Conservation (phyloP, 768 basidiomycete species). For the Lactarius psammicola region DNA sequence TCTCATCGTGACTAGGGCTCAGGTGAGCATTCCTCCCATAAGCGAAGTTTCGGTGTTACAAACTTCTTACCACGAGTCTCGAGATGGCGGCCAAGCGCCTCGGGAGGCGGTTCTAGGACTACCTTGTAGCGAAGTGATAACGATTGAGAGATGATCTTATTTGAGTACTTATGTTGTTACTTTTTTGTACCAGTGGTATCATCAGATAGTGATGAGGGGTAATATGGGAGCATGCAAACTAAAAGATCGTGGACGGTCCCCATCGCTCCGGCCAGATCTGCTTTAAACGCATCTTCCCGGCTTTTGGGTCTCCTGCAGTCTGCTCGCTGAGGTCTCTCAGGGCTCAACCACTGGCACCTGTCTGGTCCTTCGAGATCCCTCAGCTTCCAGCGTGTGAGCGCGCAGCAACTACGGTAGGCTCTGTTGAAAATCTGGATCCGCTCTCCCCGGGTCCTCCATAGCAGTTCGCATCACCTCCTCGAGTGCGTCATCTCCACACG, state of each 20-base stretch:
- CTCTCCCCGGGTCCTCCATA: too few relatives aligned
- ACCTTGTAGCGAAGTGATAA: slow-evolving; percentile 7
- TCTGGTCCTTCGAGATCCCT: background rate
- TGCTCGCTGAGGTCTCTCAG: background rate
- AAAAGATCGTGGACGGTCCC: too few relatives aligned
- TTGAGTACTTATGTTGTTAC: background rate
- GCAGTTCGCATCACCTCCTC: background rate
- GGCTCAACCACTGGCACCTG: background rate
- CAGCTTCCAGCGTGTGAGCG: too few relatives aligned
- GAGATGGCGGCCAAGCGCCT: slow-evolving; percentile 31
- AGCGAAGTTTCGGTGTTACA: too few relatives aligned
- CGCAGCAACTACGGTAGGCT: background rate
- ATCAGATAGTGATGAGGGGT: background rate
- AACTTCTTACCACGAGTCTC: slow-evolving; percentile 22
- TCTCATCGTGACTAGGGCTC: too few relatives aligned
- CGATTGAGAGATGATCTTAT: too few relatives aligned
- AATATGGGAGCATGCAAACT: too few relatives aligned
- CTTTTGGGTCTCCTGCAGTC: too few relatives aligned
- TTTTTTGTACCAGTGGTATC: background rate
- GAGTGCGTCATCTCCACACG: background rate
- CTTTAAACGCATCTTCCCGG: too few relatives aligned
- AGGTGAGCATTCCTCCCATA: too few relatives aligned
- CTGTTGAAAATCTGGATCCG: background rate
- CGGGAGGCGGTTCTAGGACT: slow-evolving; percentile 17
- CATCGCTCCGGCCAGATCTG: too few relatives aligned